Evolutionary conservation across 2,329 filamentous ascomycete species (phyloP).

Genomic region (Fusarium mexicanum): DNA sequence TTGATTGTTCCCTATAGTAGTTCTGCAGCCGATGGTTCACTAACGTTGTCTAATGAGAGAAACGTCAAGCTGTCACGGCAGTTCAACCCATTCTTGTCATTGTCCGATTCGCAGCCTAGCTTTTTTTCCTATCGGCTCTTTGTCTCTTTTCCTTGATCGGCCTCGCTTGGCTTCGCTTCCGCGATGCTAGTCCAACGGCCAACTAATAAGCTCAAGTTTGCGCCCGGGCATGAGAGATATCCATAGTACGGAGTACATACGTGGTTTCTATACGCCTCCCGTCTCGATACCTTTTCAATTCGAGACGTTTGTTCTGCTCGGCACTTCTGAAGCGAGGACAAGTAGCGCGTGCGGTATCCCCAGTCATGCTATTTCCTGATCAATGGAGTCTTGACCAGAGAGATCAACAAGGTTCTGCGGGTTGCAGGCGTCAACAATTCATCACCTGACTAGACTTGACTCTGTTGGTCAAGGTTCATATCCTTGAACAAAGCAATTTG

Average conservation of each 20-base stretch:
- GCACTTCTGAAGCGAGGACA: constrained; percentile 22
- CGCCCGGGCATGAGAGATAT: constrained; percentile 17
- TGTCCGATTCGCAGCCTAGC: background rate
- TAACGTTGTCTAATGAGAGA: background rate
- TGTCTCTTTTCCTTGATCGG: background rate
- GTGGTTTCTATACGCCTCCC: constrained; percentile 11
- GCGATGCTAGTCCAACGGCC: constrained; percentile 11
- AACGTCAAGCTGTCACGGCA: constrained; percentile 7
- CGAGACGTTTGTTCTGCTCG: constrained; percentile 17
- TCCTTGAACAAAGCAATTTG: background rate
- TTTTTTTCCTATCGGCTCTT: constrained; percentile 2
- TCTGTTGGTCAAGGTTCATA: constrained; percentile 14
- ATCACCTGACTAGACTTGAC: constrained; percentile 43
- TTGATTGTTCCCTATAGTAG: constrained; percentile 23
- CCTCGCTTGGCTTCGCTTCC: constrained; percentile 18
- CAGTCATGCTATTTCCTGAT: background rate
- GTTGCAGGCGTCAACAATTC: constrained; percentile 38
- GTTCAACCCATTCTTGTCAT: constrained; percentile 4
- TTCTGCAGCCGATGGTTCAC: background rate
- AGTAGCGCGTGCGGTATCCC: background rate
- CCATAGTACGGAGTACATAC: background rate
- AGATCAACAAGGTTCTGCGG: constrained; percentile 20
- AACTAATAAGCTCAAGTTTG: constrained; percentile 31
- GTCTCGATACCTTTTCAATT: constrained; percentile 16
- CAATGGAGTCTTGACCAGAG: background rate